A percentile compares a stretch with the other conserved stretches of the same genome.
Conservation (phyloP, 1,284 basidiomycete species). For the Rhodotorula sp. region DNA sequence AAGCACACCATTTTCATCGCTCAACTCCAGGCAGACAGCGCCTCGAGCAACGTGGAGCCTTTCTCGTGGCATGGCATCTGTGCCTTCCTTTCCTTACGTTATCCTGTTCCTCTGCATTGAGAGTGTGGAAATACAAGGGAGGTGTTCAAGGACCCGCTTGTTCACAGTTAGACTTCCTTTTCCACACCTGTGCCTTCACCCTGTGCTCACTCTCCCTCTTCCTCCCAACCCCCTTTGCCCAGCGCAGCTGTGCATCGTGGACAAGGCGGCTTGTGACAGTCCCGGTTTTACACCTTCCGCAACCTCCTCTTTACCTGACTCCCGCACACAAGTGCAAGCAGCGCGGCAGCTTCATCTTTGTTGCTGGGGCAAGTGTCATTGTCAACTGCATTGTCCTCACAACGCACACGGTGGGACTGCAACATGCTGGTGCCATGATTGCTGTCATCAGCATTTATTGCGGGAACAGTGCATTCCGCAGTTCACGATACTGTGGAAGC, state of each 20-base stretch:
- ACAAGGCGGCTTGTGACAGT: constrained; percentile 65
- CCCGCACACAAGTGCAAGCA: constrained; percentile 55
- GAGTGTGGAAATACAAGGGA: constrained; percentile 1
- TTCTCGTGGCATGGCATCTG: constrained; percentile 48
- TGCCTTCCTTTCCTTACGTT: not conserved
- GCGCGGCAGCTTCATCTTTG: constrained; percentile 63
- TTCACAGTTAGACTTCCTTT: constrained; percentile 66
- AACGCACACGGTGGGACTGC: constrained; percentile 58
- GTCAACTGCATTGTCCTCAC: constrained; percentile 65
- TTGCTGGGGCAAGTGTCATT: constrained; percentile 57
- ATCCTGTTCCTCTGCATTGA: not conserved
- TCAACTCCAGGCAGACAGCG: constrained; percentile 56
- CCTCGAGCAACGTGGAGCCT: constrained; percentile 54
- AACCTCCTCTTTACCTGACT: constrained; percentile 54
- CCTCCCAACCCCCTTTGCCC: constrained; percentile 51
- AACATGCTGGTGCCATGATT: constrained; percentile 64
- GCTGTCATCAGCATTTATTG: constrained; percentile 62
- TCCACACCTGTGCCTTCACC: constrained; percentile 61
- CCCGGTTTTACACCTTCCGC: constrained; percentile 52
- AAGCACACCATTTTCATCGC: constrained; percentile 28
- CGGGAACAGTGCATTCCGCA: constrained; percentile 44
- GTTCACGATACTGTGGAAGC: not conserved
- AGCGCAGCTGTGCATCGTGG: constrained; percentile 60
- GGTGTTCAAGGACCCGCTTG: constrained; percentile 61
- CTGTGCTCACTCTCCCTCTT: constrained; percentile 40